Evolutionary conservation across 2,329 filamentous ascomycete genomes (phyloP), one percentile per base, ranked within the genome.

Genomic region (Acrocalymma vagum): DNA sequence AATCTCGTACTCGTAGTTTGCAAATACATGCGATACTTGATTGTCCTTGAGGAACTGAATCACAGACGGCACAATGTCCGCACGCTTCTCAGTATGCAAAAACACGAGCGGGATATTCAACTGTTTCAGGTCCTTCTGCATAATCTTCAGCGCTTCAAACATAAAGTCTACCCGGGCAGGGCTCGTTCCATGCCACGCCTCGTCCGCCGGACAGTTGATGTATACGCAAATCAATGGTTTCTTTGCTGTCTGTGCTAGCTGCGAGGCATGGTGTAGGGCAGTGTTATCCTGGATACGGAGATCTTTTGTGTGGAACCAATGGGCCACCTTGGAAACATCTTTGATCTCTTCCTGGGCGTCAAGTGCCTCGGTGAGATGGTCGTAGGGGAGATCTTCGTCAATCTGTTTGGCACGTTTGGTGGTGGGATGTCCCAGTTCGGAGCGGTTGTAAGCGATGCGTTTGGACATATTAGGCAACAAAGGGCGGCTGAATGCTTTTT

Each of bases 221-320:
- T 78, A 79, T 21, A 75, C 59, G 39, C 73, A 73, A 22, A 79
- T 62, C 24, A 80, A 52, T 18, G 64, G 69, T 26, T 65, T 70
- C 6, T 70, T 69, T 3, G 70, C 66, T 37, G 72, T 71, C 48
- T 74, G 70, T 1, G 75, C 75, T 27, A 76, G 72, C 32, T 72
- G 55, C 1, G 73, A 72, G 4, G 77, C 77, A 26, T 75, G 68
- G 27, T 76, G 61, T 8, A 79, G 58, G 5, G 64, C 73, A n/a
- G 64, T 72, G 42, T 79, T 79, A 45, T 79, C 77, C 30, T 78
- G 72, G 29, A 75, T 72, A 15, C 77, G 69, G 6, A 79, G 55
- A 38, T 79, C 77, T 45, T 78, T 78, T 41, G 71, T 72, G n/a
- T 75, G 71, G 48, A 78, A 79, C 77, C 76, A 79, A 45, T 78